Evolutionary conservation across 2,329 filamentous ascomycete species (phyloP), one percentile per base, ranked within the genome.

Genomic region (Paecilomyces sp.): DNA sequence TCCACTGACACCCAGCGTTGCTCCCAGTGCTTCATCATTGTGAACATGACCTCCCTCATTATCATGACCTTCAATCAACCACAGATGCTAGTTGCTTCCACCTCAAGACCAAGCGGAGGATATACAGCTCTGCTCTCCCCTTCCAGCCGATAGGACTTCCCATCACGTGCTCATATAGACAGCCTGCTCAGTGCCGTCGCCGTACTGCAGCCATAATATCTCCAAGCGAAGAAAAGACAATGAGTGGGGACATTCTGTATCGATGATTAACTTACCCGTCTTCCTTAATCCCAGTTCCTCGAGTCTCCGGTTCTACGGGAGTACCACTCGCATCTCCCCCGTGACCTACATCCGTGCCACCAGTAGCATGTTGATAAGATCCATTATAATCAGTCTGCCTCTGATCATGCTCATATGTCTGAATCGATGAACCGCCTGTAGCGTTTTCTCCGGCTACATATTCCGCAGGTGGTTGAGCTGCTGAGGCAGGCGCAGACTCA

Each of bases 181-280:
- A 22, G 36, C 15, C 41, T 8, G 18, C 18, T 22, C 51, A 53
- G 22, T 15, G 28, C 28, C 51, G 13, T n/a, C 24, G 28, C 15
- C 51, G 11, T 53, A 53, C 22, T 24, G 51, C 51, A 53, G 51
- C 51, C 51, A 61, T 57, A 56, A 57, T 58, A 58, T 24, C 30
- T 58, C 56, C 60, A 59, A 56, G 18, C 54, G n/a, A 41, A 57
- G 30, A 67, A 62, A 61, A 65, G 33, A 36, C 25, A 47, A 7
- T 50, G 30, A 55, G n/a, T 51, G 58, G 57, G 24, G 52, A 50
- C 3, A 36, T 47, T 18, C 15, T 2, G 18, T 47, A 47, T 47
- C 64, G 66, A 60, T 59, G 64, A 56, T 59, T 66, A 67, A 86
- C 91, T 92, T 87, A 95, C 91, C 91, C 91, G 73, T 95, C 91